Evolutionary conservation across 768 basidiomycete genomes (phyloP).

Genomic region (Pilatotrama ljubarskyi): DNA sequence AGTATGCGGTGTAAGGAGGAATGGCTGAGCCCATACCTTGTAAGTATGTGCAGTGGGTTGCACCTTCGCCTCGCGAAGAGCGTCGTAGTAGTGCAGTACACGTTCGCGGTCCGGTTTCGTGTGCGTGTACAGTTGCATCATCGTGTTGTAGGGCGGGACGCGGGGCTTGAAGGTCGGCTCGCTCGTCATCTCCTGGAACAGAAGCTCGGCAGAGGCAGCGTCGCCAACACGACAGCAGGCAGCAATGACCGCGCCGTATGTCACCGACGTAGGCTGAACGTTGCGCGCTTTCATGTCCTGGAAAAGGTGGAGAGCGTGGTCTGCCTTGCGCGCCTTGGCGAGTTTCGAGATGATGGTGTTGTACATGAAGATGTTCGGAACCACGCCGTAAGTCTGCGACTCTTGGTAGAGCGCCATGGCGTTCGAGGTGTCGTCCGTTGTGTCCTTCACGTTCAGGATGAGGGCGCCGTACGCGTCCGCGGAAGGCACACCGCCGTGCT

Average conservation of each 20-base stretch:
- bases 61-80: conserved; percentile 60
- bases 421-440: conserved; percentile 92
- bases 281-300: conserved; percentile 73
- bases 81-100: conserved; percentile 73
- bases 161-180: conserved; percentile 79
- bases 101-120: conserved; percentile 85
- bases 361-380: conserved; percentile 85
- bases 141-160: conserved; percentile 95
- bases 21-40: conserved; percentile 57
- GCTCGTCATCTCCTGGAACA: conserved; percentile 84
- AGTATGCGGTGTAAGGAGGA: conserved; percentile 6
- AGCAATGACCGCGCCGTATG: conserved; percentile 91
- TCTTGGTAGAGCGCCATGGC: conserved; percentile 86
- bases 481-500: conserved; percentile 73
- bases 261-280: conserved; percentile 76
- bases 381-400: conserved; percentile 63
- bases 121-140: conserved; percentile 95
- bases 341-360: conserved; percentile 98
- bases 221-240: conserved; percentile 96
- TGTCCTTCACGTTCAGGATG: conserved; percentile 85
- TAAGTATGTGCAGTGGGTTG: conserved; percentile 89
- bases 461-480: conserved; percentile 93
- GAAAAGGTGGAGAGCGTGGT: conserved; percentile 86
- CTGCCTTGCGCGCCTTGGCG: conserved; percentile 91
- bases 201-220: conserved; percentile 69